Evolutionary conservation across 805 yeast species (phyloP).

Genomic region (Nakazawaea wickerhamii): DNA sequence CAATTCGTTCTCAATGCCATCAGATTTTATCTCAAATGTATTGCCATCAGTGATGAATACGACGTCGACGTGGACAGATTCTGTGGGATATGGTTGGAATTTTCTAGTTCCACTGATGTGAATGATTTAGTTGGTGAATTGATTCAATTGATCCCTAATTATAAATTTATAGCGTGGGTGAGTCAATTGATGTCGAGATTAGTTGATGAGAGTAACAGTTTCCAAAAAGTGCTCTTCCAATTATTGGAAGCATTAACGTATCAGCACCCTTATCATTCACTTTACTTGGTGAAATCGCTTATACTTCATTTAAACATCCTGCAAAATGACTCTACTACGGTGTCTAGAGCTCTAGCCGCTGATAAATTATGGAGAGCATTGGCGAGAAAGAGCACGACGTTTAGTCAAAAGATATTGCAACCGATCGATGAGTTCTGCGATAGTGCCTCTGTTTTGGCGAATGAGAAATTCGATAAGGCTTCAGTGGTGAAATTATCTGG

Average conservation of each 20-base stretch:
- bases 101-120: constrained; percentile 38
- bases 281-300: constrained; percentile 59
- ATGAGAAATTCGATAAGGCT: constrained; percentile 33
- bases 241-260: constrained; percentile 42
- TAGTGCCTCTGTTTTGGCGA: constrained; percentile 47
- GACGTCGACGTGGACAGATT: constrained; percentile 66
- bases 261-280: constrained; percentile 68
- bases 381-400: constrained; percentile 21
- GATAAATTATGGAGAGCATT: constrained; percentile 40
- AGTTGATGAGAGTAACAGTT: constrained; percentile 38
- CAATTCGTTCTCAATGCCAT: constrained; percentile 49
- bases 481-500: constrained; percentile 28
- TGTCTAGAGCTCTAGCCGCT: constrained; percentile 49
- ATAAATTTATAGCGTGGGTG: constrained; percentile 72
- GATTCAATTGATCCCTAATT: constrained; percentile 43
- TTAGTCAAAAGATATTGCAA: constrained; percentile 26
- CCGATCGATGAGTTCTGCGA: constrained; percentile 49
- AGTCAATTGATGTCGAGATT: constrained; percentile 76
- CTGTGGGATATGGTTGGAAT: constrained; percentile 79
- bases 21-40: constrained; percentile 51
- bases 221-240: constrained; percentile 49
- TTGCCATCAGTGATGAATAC: constrained; percentile 36
- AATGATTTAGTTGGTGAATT: constrained; percentile 35
- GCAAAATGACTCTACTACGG: constrained; percentile 32
- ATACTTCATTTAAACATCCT: constrained; percentile 35